A percentile compares a stretch with the other conserved stretches of the same genome.
Conservation (phyloP, 306 rosid genomes). For the Hippophae gyantsensis region DNA sequence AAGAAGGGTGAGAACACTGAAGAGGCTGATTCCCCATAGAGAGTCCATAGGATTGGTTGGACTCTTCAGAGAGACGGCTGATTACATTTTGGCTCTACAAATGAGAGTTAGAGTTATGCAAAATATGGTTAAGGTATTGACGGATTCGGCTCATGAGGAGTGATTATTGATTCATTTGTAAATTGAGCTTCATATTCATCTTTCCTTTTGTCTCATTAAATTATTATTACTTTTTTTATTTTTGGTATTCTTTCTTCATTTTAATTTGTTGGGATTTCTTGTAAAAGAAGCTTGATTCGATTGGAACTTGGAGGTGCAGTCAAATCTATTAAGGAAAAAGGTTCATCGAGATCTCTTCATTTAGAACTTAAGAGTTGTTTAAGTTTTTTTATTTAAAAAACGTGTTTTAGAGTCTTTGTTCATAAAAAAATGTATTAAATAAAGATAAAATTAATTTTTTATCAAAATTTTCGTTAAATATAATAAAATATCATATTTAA, state of each 20-base stretch:
- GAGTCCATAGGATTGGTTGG: conserved; percentile 50
- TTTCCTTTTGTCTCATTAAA: background rate
- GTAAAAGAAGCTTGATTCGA: too few species aligned
- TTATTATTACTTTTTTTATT: background rate
- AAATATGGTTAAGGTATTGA: conserved; percentile 53
- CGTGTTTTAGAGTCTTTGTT: too few species aligned
- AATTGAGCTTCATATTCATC: background rate
- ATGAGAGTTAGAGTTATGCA: conserved; percentile 75
- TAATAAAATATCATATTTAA: too few species aligned
- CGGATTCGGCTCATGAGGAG: conserved; percentile 16
- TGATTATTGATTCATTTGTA: conserved; percentile 6
- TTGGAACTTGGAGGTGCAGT: too few species aligned
- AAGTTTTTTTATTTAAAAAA: too few species aligned
- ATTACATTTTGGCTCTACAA: conserved; percentile 63
- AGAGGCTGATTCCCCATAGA: conserved; percentile 46
- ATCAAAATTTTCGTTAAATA: too few species aligned
- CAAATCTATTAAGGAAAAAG: too few species aligned
- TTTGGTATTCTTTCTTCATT: background rate
- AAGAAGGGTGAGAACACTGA: conserved; percentile 57
- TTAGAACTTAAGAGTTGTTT: too few species aligned
- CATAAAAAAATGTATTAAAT: too few species aligned
- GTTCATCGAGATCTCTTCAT: too few species aligned
- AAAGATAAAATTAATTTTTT: too few species aligned
- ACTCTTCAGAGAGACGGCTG: conserved; percentile 69
- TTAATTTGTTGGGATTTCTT: background rate